Percentiles rank a stretch among this genome's conserved stretches.
Evolutionary conservation across 305 asterid species (phyloP).

Genomic region (Lippia alba): DNA sequence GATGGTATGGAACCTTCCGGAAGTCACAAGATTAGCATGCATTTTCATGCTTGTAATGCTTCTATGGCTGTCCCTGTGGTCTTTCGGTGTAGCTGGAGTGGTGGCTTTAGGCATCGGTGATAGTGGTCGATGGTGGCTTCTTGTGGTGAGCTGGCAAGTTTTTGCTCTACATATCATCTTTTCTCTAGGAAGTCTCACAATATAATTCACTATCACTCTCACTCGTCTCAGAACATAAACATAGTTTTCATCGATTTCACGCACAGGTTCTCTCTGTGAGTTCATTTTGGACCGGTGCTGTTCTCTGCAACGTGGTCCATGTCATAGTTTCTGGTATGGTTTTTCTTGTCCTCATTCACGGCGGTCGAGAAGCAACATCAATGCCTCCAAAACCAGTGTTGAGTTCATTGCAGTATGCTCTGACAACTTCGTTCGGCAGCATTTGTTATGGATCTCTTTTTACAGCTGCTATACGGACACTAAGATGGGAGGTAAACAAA

Average conservation of each 20-base stretch:
- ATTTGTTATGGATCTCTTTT: constrained; percentile 98
- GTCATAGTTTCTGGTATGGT: constrained; percentile 96
- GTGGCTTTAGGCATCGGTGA: constrained; percentile 83
- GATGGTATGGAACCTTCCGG: constrained; percentile 88
- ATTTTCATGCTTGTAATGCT: constrained; percentile 84
- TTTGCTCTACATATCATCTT: constrained; percentile 53
- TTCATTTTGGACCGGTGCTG: constrained; percentile 99
- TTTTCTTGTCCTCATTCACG: constrained; percentile 87
- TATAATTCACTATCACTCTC: constrained; percentile 9
- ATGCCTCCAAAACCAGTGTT: constrained; percentile 87
- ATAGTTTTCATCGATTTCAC: constrained; percentile 31
- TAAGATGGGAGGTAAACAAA: constrained; percentile 89
- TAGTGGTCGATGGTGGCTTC: constrained; percentile 98
- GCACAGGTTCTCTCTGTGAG: constrained; percentile 85
- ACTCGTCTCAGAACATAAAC: constrained; percentile 24
- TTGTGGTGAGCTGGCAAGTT: constrained; percentile 99
- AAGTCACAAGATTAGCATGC: constrained; percentile 75
- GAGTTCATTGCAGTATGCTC: constrained; percentile 71
- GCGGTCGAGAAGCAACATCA: constrained; percentile 75
- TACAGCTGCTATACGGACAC: constrained; percentile 92
- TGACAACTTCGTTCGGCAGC: constrained; percentile 96
- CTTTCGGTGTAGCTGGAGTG: constrained; percentile 96
- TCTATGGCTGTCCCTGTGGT: constrained; percentile 91
- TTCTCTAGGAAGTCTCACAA: constrained; percentile 27
- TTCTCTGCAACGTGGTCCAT: constrained; percentile 84